Percentiles rank a stretch among this genome's conserved stretches.
These are phyloP conservation scores for Plasmodium billcollinsi DNA, from an alignment of 169 alveolate genomes.

Conservation along the genomic window DNA sequence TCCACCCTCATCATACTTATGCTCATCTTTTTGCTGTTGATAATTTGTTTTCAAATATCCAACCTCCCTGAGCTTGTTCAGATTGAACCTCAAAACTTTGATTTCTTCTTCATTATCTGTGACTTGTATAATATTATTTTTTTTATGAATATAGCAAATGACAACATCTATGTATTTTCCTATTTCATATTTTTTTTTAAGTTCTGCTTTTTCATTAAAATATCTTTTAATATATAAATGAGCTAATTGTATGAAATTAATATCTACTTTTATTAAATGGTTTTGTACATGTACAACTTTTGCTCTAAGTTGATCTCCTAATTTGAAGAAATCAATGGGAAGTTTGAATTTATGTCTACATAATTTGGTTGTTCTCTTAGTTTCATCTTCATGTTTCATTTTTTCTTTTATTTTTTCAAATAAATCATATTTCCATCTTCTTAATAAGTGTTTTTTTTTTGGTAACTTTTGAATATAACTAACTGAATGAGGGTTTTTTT, in stretches of 20 bases:
- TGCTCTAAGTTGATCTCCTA: constrained; percentile 37
- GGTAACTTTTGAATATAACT: constrained; percentile 69
- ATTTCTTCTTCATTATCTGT: constrained; percentile 73
- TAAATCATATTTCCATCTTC: constrained; percentile 73
- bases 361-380: constrained; percentile 25
- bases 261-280: constrained; percentile 44
- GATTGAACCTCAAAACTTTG: constrained; percentile 5
- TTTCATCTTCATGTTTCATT: constrained; percentile 47
- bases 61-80: constrained; percentile 3
- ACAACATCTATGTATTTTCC: constrained; percentile 67
- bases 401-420: constrained; percentile 70
- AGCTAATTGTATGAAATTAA: constrained; percentile 44
- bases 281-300: constrained; percentile 30
- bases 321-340: constrained; percentile 65
- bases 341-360: constrained; percentile 48
- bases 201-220: constrained; percentile 40
- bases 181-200: constrained; percentile 30
- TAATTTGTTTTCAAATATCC: not conserved
- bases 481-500: constrained; percentile 26
- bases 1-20: not conserved
- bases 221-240: constrained; percentile 67
- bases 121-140: constrained; percentile 58
- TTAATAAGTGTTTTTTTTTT: constrained; percentile 41
- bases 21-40: not conserved
- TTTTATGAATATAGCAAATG: constrained; percentile 53